phyloP scores from a whole-genome alignment of 2,329 filamentous ascomycete species.

The Apiospora koreana region DNA sequence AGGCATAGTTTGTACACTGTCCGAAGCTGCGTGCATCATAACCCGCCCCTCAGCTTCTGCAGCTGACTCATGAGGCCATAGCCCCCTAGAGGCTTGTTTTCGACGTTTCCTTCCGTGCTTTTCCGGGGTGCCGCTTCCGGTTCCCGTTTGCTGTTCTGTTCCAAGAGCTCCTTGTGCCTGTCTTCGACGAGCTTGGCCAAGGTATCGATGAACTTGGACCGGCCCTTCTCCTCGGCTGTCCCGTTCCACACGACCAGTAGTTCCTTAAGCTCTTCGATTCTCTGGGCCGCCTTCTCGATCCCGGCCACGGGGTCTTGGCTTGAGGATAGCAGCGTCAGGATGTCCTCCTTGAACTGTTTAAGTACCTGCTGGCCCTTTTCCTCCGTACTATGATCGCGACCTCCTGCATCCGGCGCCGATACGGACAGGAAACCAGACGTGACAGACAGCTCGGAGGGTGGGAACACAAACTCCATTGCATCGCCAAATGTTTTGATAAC shows the following conservation, averaged over 20 bases:
- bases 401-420: conserved; percentile 76
- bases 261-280: conserved; percentile 76
- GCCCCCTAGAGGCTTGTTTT: conserved; percentile 48
- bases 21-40: conserved; percentile 33
- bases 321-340: conserved; percentile 63
- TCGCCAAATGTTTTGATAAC: conserved; percentile 92
- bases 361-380: conserved; percentile 86
- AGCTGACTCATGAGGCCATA: conserved; percentile 65
- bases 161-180: conserved; percentile 54
- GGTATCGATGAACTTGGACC: conserved; percentile 77
- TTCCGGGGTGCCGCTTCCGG: conserved; percentile 32
- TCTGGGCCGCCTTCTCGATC: conserved; percentile 70
- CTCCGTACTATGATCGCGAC: conserved; percentile 66
- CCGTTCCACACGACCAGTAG: conserved; percentile 86
- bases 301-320: conserved; percentile 62
- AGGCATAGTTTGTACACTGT: not conserved
- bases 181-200: conserved; percentile 85
- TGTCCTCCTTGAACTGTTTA: conserved; percentile 69
- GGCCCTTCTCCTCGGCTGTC: conserved; percentile 90
- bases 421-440: conserved; percentile 87
- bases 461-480: conserved; percentile 92
- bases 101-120: conserved; percentile 34
- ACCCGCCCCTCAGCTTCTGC: conserved; percentile 58
- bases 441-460: conserved; percentile 82
- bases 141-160: conserved; percentile 42